Conservation (phyloP, 805 yeast genomes). For the Jamesozyma rosinii region DNA sequence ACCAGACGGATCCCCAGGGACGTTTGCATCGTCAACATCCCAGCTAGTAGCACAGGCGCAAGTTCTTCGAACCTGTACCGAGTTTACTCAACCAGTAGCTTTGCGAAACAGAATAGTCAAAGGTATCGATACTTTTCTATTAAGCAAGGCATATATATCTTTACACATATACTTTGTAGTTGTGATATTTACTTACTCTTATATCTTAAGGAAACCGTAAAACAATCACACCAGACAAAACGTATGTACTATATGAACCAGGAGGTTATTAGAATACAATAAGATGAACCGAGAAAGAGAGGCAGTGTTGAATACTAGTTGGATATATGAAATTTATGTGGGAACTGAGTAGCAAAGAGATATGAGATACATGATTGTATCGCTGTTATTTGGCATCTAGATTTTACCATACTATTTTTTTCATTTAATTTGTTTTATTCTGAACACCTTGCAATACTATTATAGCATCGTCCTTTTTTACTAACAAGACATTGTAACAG, state of each 20-base stretch:
- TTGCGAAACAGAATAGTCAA: neutral
- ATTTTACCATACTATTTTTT: neutral
- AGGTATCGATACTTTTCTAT: neutral
- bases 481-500: slow-evolving; percentile 10
- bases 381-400: too few relatives aligned
- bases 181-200: neutral
- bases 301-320: too few relatives aligned
- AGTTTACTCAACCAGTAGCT: neutral
- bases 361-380: too few relatives aligned
- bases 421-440: too few relatives aligned
- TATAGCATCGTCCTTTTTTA: too few relatives aligned
- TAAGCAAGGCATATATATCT: neutral
- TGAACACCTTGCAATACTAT: too few relatives aligned
- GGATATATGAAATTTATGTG: too few relatives aligned
- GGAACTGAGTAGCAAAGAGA: too few relatives aligned
- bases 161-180: neutral
- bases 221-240: slow-evolving; percentile 23
- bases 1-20: neutral
- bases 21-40: neutral
- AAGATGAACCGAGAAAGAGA: too few relatives aligned
- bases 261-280: too few relatives aligned
- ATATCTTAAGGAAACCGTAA: slow-evolving; percentile 4
- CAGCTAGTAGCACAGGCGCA: neutral
- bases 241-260: slow-evolving; percentile 14
- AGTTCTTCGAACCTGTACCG: neutral